These are phyloP conservation scores for Colletotrichum sojae DNA, from an alignment of 2,329 filamentous ascomycete species.

Conservation along the genomic window DNA sequence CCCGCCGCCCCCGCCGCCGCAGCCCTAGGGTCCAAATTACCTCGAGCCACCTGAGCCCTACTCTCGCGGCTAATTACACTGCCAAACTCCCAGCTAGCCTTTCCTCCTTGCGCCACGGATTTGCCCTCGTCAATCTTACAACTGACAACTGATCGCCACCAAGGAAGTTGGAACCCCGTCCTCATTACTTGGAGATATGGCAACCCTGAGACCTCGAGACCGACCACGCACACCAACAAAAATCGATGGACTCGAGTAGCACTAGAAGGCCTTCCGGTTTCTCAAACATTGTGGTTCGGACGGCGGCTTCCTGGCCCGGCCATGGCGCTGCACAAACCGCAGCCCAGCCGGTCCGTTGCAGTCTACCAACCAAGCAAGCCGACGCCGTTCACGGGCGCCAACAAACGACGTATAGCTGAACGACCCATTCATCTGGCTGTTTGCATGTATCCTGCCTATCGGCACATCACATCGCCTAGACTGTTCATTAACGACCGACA, in stretches of 20 bases:
- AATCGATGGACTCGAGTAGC: background rate
- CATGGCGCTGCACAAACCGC: background rate
- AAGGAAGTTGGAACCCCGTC: background rate
- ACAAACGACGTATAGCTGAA: background rate
- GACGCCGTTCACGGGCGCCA: background rate
- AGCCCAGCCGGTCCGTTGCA: constrained; percentile 3
- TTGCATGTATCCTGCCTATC: constrained; percentile 1
- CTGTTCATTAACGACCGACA: background rate
- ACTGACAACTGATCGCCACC: constrained; percentile 5
- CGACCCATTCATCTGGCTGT: background rate
- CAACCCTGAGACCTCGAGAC: background rate
- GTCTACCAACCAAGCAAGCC: background rate
- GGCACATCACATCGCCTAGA: background rate
- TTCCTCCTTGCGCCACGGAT: constrained; percentile 21
- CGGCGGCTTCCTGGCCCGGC: constrained; percentile 7
- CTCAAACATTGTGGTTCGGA: background rate
- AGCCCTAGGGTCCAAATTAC: constrained; percentile 15
- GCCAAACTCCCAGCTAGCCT: background rate
- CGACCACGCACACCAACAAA: background rate
- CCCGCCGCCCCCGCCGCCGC: background rate
- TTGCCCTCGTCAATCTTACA: constrained; percentile 22
- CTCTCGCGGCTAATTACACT: constrained; percentile 28
- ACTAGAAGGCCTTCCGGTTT: background rate
- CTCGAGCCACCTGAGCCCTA: constrained; percentile 31
- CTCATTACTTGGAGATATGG: background rate